Percentiles rank a stretch among this genome's conserved stretches.
Evolutionary conservation across 176 grass and related monocot genomes (phyloP).

Genomic region (Leersia perrieri): DNA sequence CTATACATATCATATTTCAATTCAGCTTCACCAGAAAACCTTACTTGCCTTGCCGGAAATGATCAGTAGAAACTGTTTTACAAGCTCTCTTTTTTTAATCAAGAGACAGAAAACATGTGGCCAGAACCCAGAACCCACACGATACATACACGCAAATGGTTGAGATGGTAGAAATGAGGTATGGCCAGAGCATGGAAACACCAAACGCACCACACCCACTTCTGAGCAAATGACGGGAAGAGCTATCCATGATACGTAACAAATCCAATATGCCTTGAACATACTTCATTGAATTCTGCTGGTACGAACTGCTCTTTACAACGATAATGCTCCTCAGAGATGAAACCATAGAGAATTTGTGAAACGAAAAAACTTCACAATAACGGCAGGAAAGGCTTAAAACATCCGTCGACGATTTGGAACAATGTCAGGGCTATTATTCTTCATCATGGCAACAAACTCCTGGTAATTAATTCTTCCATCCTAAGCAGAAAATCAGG

Average conservation of each 20-base stretch:
- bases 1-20: background rate
- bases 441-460: slow-evolving; percentile 96
- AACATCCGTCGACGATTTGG: slow-evolving; percentile 51
- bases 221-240: background rate
- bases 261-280: background rate
- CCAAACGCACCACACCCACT: background rate
- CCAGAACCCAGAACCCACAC: background rate
- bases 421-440: slow-evolving; percentile 53
- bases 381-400: slow-evolving; percentile 8
- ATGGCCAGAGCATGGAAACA: background rate
- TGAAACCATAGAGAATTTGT: background rate
- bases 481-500: slow-evolving; percentile 49
- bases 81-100: slow-evolving; percentile 11
- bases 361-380: background rate
- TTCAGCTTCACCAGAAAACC: background rate
- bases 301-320: slow-evolving; percentile 15
- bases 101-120: background rate
- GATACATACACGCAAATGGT: background rate
- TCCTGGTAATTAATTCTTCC: slow-evolving; percentile 95
- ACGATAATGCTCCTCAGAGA: background rate
- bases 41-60: background rate
- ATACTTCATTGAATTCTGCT: background rate
- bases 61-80: slow-evolving; percentile 7
- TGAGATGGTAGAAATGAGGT: background rate
- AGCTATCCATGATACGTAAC: background rate